These are phyloP conservation scores for Aotearoamyces nothofagi DNA, from an alignment of 2,329 filamentous ascomycete species.

Conservation along the genomic window DNA sequence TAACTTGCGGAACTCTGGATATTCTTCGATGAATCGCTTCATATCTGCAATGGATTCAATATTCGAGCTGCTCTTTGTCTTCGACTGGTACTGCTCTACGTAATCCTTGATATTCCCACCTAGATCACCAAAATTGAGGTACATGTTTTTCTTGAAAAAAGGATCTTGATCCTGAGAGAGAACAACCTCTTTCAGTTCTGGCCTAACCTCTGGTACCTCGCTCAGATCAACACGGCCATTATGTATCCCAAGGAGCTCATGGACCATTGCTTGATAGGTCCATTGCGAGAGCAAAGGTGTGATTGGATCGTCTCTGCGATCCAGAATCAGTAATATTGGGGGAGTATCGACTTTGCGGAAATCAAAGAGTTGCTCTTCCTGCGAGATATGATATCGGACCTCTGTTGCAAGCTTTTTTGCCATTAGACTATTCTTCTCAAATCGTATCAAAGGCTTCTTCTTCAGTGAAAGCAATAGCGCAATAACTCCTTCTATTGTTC, in stretches of 20 bases:
- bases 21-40: conserved; percentile 98
- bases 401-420: conserved; percentile 90
- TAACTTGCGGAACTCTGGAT: conserved; percentile 91
- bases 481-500: conserved; percentile 75
- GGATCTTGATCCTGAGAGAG: conserved; percentile 94
- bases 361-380: conserved; percentile 93
- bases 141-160: conserved; percentile 99
- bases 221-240: conserved; percentile 90
- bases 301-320: conserved; percentile 85
- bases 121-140: conserved; percentile 89
- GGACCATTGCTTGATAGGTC: conserved; percentile 99
- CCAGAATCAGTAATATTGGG: conserved; percentile 78
- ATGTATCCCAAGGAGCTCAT: conserved; percentile 83
- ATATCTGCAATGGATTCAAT: conserved; percentile 96
- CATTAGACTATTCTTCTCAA: conserved; percentile 77
- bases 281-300: conserved; percentile 92
- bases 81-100: conserved; percentile 93
- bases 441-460: conserved; percentile 91
- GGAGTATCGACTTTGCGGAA: conserved; percentile 91
- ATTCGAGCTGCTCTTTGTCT: conserved; percentile 91
- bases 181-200: conserved; percentile 86
- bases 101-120: conserved; percentile 97
- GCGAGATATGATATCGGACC: conserved; percentile 80
- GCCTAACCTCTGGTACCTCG: conserved; percentile 67
- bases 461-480: conserved; percentile 79